These are phyloP conservation scores for Ustilago bromivora DNA, from an alignment of 1,284 basidiomycete species.

Conservation along the genomic window DNA sequence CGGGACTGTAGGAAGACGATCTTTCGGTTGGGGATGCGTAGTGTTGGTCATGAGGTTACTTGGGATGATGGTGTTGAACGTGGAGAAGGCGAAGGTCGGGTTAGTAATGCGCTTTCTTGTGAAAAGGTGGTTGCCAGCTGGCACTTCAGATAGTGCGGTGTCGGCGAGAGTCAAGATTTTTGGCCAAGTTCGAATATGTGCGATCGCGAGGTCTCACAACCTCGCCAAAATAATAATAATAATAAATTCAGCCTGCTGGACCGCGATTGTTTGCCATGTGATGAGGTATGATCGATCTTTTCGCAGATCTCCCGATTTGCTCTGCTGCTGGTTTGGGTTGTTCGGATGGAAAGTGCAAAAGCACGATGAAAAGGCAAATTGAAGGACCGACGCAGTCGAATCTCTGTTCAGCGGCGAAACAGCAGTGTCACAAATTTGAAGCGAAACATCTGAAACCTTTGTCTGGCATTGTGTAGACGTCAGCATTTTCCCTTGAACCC, in stretches of 20 bases:
- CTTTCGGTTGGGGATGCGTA: not conserved
- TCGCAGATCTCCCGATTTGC: no score
- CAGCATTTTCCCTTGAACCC: no score
- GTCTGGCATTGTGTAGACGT: no score
- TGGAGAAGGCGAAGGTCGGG: not conserved
- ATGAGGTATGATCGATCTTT: no score
- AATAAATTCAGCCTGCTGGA: no score
- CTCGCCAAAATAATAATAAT: no score
- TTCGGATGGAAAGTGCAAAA: not conserved
- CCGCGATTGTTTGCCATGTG: no score
- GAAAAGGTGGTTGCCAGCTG: not conserved
- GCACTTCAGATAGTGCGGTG: slow-evolving; percentile 5
- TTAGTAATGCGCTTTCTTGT: not conserved
- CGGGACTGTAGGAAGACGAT: not conserved
- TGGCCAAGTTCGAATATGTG: not conserved
- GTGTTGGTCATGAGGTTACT: not conserved
- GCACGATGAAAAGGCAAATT: not conserved
- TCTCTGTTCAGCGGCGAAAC: slow-evolving; percentile 7
- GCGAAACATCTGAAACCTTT: not conserved
- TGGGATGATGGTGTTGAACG: not conserved
- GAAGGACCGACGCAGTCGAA: slow-evolving; percentile 7
- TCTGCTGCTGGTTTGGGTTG: not conserved
- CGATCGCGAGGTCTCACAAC: not conserved
- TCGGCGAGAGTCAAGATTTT: not conserved
- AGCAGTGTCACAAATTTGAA: not conserved